Evolutionary conservation across 192 early-diverging fungal genomes (phyloP).

Genomic region (Backusella macrospora): DNA sequence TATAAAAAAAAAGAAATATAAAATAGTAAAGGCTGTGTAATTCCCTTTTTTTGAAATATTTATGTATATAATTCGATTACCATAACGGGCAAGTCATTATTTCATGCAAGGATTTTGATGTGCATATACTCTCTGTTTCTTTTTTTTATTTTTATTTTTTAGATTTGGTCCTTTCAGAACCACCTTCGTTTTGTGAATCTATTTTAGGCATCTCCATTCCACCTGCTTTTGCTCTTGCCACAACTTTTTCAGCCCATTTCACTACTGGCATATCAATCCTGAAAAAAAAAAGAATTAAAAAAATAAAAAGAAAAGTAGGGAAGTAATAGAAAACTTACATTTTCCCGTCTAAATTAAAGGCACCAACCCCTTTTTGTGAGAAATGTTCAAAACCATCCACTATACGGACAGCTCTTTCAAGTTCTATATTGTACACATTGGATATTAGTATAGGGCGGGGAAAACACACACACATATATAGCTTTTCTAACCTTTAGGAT

Average conservation of each 20-base stretch:
- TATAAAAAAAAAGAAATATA: too few relatives aligned
- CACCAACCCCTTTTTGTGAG: slow-evolving; percentile 77
- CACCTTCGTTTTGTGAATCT: slow-evolving; percentile 9
- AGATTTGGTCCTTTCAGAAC: neutral
- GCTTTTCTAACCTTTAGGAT: slow-evolving; percentile 52
- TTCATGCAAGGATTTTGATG: too few relatives aligned
- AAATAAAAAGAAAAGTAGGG: neutral
- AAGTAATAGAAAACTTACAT: slow-evolving; percentile 56
- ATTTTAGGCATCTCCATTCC: slow-evolving; percentile 44
- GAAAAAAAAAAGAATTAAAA: neutral
- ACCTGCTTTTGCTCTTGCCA: slow-evolving; percentile 66
- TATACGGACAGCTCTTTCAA: slow-evolving; percentile 71
- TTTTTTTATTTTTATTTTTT: neutral
- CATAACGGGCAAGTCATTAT: too few relatives aligned
- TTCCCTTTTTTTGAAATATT: too few relatives aligned
- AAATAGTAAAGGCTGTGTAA: too few relatives aligned
- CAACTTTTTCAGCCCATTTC: slow-evolving; percentile 83
- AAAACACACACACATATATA: too few relatives aligned
- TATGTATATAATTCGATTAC: too few relatives aligned
- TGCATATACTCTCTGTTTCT: neutral
- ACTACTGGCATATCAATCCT: slow-evolving; percentile 87
- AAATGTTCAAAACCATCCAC: slow-evolving; percentile 69
- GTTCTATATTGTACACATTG: slow-evolving; percentile 41
- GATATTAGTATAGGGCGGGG: too few relatives aligned
- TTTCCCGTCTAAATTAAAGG: slow-evolving; percentile 91